These are phyloP conservation scores for Pelargonium nanum DNA, from an alignment of 345 rosid genomes.

Conservation along the genomic window DNA sequence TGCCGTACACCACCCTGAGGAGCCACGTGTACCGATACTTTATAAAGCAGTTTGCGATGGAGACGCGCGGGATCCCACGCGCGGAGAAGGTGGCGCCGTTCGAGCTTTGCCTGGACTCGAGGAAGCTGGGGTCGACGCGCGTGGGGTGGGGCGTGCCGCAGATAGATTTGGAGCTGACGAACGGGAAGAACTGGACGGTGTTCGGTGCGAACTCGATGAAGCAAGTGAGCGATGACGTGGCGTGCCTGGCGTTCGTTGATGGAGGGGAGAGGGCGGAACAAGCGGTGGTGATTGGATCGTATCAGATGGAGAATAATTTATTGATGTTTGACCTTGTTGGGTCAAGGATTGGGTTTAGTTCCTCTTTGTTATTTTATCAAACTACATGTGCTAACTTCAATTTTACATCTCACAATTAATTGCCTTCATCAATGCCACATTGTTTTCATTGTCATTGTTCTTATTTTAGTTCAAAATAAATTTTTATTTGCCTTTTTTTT, in stretches of 20 bases:
- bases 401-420: not conserved
- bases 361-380: constrained; percentile 7
- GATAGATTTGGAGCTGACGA: constrained; percentile 19
- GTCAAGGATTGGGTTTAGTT: constrained; percentile 24
- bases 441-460: too few species aligned
- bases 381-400: constrained; percentile 8
- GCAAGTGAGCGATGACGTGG: constrained; percentile 21
- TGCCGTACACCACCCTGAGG: constrained; percentile 20
- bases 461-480: too few species aligned
- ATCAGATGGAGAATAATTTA: constrained; percentile 28
- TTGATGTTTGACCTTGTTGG: constrained; percentile 20
- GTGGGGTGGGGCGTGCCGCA: constrained; percentile 17
- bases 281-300: constrained; percentile 23
- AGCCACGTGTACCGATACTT: constrained; percentile 19
- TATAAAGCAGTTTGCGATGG: constrained; percentile 16
- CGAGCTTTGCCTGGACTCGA: constrained; percentile 20
- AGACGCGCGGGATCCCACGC: constrained; percentile 19
- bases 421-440: too few species aligned
- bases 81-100: constrained; percentile 21
- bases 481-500: too few species aligned
- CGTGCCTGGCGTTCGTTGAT: constrained; percentile 27
- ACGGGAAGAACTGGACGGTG: constrained; percentile 25
- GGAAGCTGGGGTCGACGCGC: constrained; percentile 2
- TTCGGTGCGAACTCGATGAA: constrained; percentile 26
- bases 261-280: constrained; percentile 21